Conservation (phyloP, 2,329 filamentous ascomycete species). For the Didymosphaeria variabile region DNA sequence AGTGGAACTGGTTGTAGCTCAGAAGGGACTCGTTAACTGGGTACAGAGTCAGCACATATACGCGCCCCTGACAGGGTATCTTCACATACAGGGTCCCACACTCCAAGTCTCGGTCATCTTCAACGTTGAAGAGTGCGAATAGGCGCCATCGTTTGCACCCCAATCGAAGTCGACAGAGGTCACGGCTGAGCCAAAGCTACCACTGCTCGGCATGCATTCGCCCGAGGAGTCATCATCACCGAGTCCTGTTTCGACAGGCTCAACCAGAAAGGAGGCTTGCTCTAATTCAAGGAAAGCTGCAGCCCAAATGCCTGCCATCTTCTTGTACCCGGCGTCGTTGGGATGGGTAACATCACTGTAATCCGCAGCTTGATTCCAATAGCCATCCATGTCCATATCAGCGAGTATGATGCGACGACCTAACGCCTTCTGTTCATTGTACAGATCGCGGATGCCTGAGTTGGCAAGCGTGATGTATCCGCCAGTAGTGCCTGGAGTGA, state of each 20-base stretch:
- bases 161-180: too few species aligned
- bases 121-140: too few species aligned
- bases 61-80: neutral
- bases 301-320: slow-evolving; percentile 12
- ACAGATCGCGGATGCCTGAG: neutral
- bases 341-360: slow-evolving; percentile 7
- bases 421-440: neutral
- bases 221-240: too few species aligned
- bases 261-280: neutral
- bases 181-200: neutral
- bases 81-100: too few species aligned
- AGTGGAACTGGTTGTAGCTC: neutral
- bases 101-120: too few species aligned
- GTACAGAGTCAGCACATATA: neutral
- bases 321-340: slow-evolving; percentile 8
- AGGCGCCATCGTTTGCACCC: neutral
- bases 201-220: too few species aligned
- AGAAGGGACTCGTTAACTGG: neutral
- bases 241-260: neutral
- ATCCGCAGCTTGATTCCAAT: neutral
- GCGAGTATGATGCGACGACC: neutral
- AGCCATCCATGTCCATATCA: neutral
- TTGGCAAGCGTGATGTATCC: neutral
- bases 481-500: neutral
- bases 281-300: slow-evolving; percentile 8